Conservation (phyloP, 2,329 filamentous ascomycete species). For the Alternaria sp. region DNA sequence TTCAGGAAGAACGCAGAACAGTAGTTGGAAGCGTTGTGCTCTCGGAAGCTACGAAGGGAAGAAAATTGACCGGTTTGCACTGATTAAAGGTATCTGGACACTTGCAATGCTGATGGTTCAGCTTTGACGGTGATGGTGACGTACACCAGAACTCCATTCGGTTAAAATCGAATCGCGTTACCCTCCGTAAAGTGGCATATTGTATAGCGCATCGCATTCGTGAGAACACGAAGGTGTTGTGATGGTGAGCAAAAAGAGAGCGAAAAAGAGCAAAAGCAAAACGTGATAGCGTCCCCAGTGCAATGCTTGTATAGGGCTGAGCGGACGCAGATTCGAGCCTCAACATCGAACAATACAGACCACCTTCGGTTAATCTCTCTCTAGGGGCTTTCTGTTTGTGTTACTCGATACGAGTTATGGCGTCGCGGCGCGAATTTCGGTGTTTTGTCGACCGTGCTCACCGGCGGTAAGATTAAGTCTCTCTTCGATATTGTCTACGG, state of each 20-base stretch:
- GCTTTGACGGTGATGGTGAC: background rate
- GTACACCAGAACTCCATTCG: background rate
- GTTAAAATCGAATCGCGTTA: background rate
- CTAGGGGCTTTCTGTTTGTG: background rate
- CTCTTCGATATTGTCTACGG: background rate
- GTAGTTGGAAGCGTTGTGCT: background rate
- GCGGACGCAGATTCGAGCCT: background rate
- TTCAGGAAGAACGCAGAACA: background rate
- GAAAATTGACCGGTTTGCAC: background rate
- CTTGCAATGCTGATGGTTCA: background rate
- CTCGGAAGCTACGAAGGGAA: background rate
- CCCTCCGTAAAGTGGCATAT: background rate
- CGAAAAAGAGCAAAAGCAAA: background rate
- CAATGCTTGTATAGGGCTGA: background rate
- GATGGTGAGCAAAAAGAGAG: background rate
- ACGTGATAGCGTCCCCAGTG: background rate
- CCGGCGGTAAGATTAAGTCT: background rate
- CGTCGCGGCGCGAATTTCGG: background rate
- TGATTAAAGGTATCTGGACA: background rate
- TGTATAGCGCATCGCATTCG: background rate
- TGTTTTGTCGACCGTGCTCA: background rate
- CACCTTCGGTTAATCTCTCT: background rate
- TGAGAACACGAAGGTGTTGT: background rate
- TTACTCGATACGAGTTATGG: background rate
- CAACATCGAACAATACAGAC: background rate